These are phyloP conservation scores for Nannochloropsis granulata DNA, from an alignment of 108 stramenopile genomes.

Conservation along the genomic window DNA sequence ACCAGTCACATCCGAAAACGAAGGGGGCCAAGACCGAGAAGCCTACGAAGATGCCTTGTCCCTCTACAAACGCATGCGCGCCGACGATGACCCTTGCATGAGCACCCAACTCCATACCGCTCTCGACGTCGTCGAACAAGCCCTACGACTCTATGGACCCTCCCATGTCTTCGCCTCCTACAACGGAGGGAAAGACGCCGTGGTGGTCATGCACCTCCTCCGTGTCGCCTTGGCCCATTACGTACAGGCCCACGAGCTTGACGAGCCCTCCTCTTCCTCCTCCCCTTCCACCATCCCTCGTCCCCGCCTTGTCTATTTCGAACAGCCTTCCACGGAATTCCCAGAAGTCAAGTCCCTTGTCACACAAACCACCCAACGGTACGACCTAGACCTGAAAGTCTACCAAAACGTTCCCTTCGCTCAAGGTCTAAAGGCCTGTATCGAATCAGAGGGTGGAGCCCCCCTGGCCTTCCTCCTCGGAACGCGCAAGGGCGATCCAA, in stretches of 20 bases:
- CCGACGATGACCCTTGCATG: slow-evolving; percentile 1
- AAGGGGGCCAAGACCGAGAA: background rate
- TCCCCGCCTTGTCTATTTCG: slow-evolving; percentile 36
- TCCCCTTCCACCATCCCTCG: background rate
- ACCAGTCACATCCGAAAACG: background rate
- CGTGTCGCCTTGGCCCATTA: slow-evolving; percentile 72
- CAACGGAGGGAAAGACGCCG: slow-evolving; percentile 98
- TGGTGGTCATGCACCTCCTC: slow-evolving; percentile 78
- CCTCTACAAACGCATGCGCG: background rate
- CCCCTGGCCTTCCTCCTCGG: slow-evolving; percentile 65
- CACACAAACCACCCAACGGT: slow-evolving; percentile 47
- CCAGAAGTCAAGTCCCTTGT: slow-evolving; percentile 32
- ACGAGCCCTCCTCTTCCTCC: background rate
- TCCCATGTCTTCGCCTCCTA: slow-evolving; percentile 43
- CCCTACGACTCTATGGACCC: slow-evolving; percentile 31
- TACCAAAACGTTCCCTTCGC: slow-evolving; percentile 41
- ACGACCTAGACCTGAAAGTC: slow-evolving; percentile 72
- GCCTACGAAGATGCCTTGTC: background rate
- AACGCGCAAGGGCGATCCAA: slow-evolving; percentile 79
- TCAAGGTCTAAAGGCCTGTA: slow-evolving; percentile 13
- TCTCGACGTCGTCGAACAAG: slow-evolving; percentile 12
- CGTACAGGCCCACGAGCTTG: slow-evolving; percentile 5
- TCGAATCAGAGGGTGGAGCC: slow-evolving; percentile 14
- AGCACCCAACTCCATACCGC: background rate
- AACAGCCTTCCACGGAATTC: slow-evolving; percentile 26